Evolutionary conservation across 225 moss, liverwort and hornwort species (phyloP), one percentile per base, ranked within the genome.

Genomic region (Bryum argenteum): DNA sequence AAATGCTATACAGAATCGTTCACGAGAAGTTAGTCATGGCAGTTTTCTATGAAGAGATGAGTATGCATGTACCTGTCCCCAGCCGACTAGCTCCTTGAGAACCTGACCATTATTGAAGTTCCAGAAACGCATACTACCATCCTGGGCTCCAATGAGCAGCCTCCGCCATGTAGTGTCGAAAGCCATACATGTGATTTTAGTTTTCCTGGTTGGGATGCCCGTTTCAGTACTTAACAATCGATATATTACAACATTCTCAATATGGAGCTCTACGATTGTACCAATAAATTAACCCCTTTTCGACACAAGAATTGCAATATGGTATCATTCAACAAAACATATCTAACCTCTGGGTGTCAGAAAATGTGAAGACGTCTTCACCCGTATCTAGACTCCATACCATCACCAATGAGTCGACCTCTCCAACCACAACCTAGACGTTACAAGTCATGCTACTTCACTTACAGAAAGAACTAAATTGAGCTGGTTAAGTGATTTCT

Each of bases 51-150:
- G 20, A 14, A 55, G 40, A 33, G 38, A 23, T 23, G 23, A 24
- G 63, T 13, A 26, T 58, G 3, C 19, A 61, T 45, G 16, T 38
- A 93, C 97, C 85, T 71, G 81, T 79, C 94, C 94, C 81, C 94
- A 97, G 6, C 97, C 97, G 58, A 79, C 73, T 11, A 94, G 85
- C 63, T 97, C 97, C 74, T 94, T 94, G 63, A 94, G 82, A 76
- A 89, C 90, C 37, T 97, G 88, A 53, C 97, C 97, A 79, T 94
- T 92, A 42, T 91, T 97, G 73, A 88, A 97, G 74, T 94, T 97
- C 97, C 97, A 97, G 73, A 94, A 89, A 15, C 89, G 84, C 51
- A 94, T 41, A 78, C 90, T 92, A 41, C 97, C 97, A 75, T 94
- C 94, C 26, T 91, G 89, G 23, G 89, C 82, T 79, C 84, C 97